Conservation (phyloP, 2,329 filamentous ascomycete species). For the Endoconidiophora laricicola region DNA sequence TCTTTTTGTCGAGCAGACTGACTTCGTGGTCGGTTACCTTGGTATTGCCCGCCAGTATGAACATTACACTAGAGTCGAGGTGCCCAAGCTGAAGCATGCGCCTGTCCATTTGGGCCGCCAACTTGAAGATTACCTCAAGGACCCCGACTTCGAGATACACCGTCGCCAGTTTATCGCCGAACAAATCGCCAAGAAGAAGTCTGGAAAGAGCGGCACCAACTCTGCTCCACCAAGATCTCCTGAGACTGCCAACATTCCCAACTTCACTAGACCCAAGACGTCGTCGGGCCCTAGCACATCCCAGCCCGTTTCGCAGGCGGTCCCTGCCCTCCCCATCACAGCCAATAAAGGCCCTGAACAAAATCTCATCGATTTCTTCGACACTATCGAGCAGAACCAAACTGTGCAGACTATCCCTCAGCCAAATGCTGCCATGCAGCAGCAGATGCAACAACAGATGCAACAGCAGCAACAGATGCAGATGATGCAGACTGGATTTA, state of each 20-base stretch:
- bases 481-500: constrained; percentile 22
- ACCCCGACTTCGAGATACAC: constrained; percentile 89
- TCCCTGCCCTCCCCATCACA: constrained; percentile 19
- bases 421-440: constrained; percentile 17
- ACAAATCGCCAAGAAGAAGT: constrained; percentile 52
- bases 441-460: constrained; percentile 6
- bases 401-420: constrained; percentile 32
- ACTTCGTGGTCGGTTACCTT: constrained; percentile 80
- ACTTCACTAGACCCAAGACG: constrained; percentile 20
- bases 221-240: constrained; percentile 15
- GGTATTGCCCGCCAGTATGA: constrained; percentile 78
- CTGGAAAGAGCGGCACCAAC: constrained; percentile 20
- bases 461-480: constrained; percentile 11
- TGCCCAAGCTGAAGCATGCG: constrained; percentile 93
- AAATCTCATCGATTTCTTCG: constrained; percentile 88
- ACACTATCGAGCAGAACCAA: constrained; percentile 79
- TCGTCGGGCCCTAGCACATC: constrained; percentile 17
- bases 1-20: constrained; percentile 79
- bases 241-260: constrained; percentile 20
- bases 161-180: constrained; percentile 81
- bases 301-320: not conserved
- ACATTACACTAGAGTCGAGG: constrained; percentile 79
- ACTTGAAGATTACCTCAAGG: constrained; percentile 84
- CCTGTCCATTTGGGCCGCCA: constrained; percentile 80
- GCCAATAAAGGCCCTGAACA: constrained; percentile 45